Base-by-base conservation (phyloP, 2,329 filamentous ascomycete genomes). In the Claviceps sp. region DNA sequence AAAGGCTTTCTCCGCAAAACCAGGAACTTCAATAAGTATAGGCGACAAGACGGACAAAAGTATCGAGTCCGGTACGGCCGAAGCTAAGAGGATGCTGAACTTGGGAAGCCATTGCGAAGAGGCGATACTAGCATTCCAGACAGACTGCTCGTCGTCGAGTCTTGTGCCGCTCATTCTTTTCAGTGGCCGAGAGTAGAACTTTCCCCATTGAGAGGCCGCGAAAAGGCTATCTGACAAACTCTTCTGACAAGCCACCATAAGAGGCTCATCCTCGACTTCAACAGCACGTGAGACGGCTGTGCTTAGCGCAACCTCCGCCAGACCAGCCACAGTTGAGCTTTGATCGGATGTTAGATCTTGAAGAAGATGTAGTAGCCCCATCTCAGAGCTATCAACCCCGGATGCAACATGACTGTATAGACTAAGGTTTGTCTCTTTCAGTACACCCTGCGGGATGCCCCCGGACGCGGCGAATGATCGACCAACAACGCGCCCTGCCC, bases 401-500 rank as follows among this genome's bases (percentile, higher is more conserved):
- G 62, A 72, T 47, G 68, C 74, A 51, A 69, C 67, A 59, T 66
- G 74, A 56, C 65, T 68, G 59, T 72, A 82, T 57, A 73, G 68
- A 14, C 70, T 66, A 5, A 85, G 65, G 16, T 70, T 70, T 1
- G 80, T 81, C 62, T 87, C 83, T 26, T 74, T 71, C 1, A 84
- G 65, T 46, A 86, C 71, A 48, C 78, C 78, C 38, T 72, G 64
- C 16, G 81, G 78, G 5, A 88, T 75, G 51, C 80, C 73, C 1
- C 89, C 89, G 30, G 82, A 87, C 16, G 86, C 78, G 41, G 85
- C 82, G 67, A 90, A 97, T 0, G 88, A 84, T 62, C 89, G 80
- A 7, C 94, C 93, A 45, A 97, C 73, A 2, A 90, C 85, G 56
- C 84, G 79, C 3, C 87, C 90, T 45, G 87, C 86, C 94, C 94